phyloP scores from a whole-genome alignment of 2,329 filamentous ascomycete species.

The Xenosphaeropsis pyriputrescens region DNA sequence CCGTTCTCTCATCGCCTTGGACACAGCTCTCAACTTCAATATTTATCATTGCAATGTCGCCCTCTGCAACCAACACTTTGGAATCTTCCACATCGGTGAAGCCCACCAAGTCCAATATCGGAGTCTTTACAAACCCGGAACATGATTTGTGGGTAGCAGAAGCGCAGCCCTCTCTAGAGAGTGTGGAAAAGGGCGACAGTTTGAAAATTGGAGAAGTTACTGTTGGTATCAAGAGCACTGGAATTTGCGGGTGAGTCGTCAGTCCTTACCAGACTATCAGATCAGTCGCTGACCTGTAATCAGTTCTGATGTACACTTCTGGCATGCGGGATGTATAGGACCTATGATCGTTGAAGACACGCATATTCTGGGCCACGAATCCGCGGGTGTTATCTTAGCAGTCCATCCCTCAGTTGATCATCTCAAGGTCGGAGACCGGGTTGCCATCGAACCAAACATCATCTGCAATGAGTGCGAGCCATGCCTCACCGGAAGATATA shows the following conservation, averaged over 20 bases:
- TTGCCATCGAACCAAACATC: slow-evolving; percentile 88
- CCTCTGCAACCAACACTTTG: no score
- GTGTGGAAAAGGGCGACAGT: slow-evolving; percentile 50
- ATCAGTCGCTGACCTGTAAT: slow-evolving; percentile 2
- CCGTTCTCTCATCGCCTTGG: no score
- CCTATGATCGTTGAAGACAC: slow-evolving; percentile 85
- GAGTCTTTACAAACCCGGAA: slow-evolving; percentile 85
- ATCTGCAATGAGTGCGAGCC: slow-evolving; percentile 86
- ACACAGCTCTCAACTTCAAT: no score
- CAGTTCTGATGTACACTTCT: slow-evolving; percentile 92
- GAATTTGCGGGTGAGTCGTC: slow-evolving; percentile 70
- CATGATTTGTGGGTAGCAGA: slow-evolving; percentile 85
- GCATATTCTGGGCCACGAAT: slow-evolving; percentile 92
- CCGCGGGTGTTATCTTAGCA: slow-evolving; percentile 69
- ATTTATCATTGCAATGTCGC: no score
- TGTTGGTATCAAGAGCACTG: slow-evolving; percentile 80
- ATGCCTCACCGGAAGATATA: slow-evolving; percentile 86
- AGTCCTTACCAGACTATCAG: not conserved
- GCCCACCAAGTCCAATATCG: slow-evolving; percentile 73
- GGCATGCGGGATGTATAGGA: slow-evolving; percentile 88
- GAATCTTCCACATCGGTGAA: slow-evolving; percentile 14
- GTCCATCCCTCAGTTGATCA: slow-evolving; percentile 65
- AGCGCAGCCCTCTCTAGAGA: slow-evolving; percentile 61
- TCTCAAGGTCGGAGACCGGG: slow-evolving; percentile 75
- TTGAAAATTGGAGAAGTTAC: slow-evolving; percentile 76